Base-by-base conservation (phyloP, 495 filamentous ascomycete genomes). In the Aspergillus panamensis region DNA sequence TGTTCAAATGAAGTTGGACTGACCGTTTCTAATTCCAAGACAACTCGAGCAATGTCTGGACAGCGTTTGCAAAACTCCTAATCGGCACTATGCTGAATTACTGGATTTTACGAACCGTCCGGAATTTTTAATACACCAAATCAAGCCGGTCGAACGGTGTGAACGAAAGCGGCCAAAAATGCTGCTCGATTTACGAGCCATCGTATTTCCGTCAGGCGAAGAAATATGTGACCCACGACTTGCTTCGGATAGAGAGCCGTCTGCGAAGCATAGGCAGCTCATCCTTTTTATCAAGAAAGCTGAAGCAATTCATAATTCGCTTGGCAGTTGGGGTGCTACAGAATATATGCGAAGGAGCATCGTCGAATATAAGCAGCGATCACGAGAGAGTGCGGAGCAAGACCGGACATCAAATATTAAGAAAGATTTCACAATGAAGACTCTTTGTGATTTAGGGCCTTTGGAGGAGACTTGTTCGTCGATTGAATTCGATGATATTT, bases 41-140 rank as follows among this genome's bases (percentile, higher is more conserved):
- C n/a, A 44, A 19, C 42, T 19, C 0, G 42, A 44, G 42, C 42
- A 14, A 6, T 6, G 14, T 10, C 2, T 44, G 14, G 14, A 19
- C 4, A 19, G 42, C 14, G 9, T 44, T 6, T 44, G 42, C 14
- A 44, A 19, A 10, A 44, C 42, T 44, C 42, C 42, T 19, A 44
- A 44, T 19, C 8, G 50, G 35, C 35, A 29, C 32, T 57, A 57
- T 30, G 3, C 44, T 10, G 25, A 50, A 40, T 40, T 57, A 9
- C 9, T 57, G 14, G 30, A 49, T 14, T 57, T 43, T 5, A 57
- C 54, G 7, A 57, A 57, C 47, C 43, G 45, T 7, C 54, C 54
- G 14, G 29, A 21, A 16, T 39, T 57, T 57, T n/a, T 47, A 13
- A 37, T 39, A 6, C 35, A 40, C 37, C 6, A 42, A 25, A 8